Conservation (phyloP, 2,329 filamentous ascomycete species). For the Hysterium pulicare region DNA sequence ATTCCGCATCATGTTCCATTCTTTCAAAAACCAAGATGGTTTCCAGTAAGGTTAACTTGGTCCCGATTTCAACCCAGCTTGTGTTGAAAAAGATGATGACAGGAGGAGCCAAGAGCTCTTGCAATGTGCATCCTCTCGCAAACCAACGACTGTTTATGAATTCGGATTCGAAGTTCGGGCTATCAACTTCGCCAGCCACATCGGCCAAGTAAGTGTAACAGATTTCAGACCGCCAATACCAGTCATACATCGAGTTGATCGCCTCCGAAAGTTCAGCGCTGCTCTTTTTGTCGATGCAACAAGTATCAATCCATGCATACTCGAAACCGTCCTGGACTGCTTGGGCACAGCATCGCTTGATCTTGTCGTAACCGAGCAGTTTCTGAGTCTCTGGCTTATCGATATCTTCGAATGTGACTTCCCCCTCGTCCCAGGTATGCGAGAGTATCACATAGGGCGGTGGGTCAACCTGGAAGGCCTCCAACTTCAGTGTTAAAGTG, state of each 20-base stretch:
- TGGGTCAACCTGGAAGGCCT: not conserved
- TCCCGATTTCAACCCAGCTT: not conserved
- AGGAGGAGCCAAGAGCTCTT: not conserved
- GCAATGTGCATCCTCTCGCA: not conserved
- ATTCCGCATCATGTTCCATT: too few relatives aligned
- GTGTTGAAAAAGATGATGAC: not conserved
- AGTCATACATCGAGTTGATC: slow-evolving; percentile 1
- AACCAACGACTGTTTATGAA: not conserved
- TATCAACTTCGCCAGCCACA: not conserved
- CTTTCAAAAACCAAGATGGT: too few relatives aligned
- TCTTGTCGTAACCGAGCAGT: not conserved
- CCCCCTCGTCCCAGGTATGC: not conserved
- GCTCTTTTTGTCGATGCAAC: slow-evolving; percentile 2
- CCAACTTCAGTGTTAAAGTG: not conserved
- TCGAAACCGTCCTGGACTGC: not conserved
- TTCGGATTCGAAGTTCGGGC: not conserved
- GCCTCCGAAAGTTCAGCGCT: not conserved
- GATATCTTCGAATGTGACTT: slow-evolving; percentile 1
- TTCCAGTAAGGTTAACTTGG: slow-evolving; percentile 3
- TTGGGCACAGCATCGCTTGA: not conserved
- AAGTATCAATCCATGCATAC: slow-evolving; percentile 1
- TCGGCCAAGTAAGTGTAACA: slow-evolving; percentile 1
- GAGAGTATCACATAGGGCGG: not conserved
- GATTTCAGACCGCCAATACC: not conserved
- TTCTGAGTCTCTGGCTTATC: not conserved